phyloP scores from a whole-genome alignment of 106 monocot species.

The Chionographis japonica region DNA sequence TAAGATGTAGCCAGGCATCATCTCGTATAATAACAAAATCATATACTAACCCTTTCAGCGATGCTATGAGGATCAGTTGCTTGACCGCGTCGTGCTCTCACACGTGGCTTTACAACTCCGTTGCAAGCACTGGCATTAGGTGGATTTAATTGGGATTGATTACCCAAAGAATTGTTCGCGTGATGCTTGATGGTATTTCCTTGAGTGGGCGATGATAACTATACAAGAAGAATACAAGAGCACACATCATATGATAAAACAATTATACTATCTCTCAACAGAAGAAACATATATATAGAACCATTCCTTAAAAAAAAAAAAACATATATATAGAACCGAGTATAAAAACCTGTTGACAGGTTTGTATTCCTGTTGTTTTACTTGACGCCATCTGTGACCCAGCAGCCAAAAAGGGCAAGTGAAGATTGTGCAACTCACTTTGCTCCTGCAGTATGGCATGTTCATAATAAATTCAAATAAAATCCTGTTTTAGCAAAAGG shows the following conservation, averaged over 20 bases:
- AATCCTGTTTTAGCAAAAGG: neutral
- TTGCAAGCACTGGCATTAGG: constrained; percentile 34
- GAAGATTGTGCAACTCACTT: constrained; percentile 5
- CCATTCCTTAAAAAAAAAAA: too few relatives aligned
- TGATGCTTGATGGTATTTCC: constrained; percentile 17
- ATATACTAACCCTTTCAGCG: constrained; percentile 71
- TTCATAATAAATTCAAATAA: neutral
- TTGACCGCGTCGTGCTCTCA: constrained; percentile 72
- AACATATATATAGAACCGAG: too few relatives aligned
- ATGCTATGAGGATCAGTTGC: constrained; percentile 96
- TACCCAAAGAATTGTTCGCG: constrained; percentile 15
- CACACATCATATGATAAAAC: neutral
- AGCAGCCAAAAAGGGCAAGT: constrained; percentile 13
- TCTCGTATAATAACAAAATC: neutral
- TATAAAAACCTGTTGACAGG: constrained; percentile 3
- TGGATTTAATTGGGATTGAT: constrained; percentile 15
- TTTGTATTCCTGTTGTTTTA: constrained; percentile 3
- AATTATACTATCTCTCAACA: neutral
- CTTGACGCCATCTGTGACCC: neutral
- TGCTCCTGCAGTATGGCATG: constrained; percentile 1
- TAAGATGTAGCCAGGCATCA: neutral
- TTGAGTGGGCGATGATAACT: constrained; percentile 7
- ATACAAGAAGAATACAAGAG: neutral
- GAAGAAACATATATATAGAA: neutral
- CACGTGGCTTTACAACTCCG: constrained; percentile 38